A percentile compares a stretch with the other conserved stretches of the same genome.
These are phyloP conservation scores for Starmerella sirachaensis DNA, from an alignment of 805 yeast species.

Conservation along the genomic window DNA sequence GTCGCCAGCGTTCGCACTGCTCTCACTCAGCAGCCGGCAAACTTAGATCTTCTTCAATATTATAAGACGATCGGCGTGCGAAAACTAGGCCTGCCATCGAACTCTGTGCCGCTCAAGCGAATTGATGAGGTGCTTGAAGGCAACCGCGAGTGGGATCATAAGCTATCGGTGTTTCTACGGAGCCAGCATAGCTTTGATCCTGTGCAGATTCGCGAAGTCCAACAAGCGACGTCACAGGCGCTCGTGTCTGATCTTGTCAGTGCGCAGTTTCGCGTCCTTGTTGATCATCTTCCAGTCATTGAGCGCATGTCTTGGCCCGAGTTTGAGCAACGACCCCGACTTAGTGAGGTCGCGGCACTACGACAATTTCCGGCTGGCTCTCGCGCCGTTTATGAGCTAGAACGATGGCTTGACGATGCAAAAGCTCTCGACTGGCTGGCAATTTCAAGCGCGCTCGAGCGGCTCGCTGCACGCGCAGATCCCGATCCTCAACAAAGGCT, in stretches of 20 bases:
- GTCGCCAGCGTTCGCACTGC: too few species aligned
- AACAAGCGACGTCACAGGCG: background rate
- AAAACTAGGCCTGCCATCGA: background rate
- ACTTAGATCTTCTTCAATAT: too few species aligned
- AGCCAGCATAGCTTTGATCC: background rate
- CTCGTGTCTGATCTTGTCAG: background rate
- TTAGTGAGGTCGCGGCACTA: conserved; percentile 1
- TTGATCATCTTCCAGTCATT: background rate
- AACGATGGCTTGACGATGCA: conserved; percentile 11
- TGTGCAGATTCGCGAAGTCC: background rate
- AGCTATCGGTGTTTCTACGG: background rate
- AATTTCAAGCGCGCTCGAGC: conserved; percentile 6
- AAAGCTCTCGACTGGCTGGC: conserved; percentile 11
- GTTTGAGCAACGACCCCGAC: conserved; percentile 6
- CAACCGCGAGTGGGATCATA: background rate
- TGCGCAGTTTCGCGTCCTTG: conserved; percentile 1
- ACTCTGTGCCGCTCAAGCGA: background rate
- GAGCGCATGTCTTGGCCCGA: conserved; percentile 5
- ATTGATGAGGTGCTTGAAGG: background rate
- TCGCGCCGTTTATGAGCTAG: conserved; percentile 1
- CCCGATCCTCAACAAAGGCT: background rate
- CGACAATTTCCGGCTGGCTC: background rate
- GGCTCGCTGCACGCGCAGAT: background rate
- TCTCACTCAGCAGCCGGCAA: too few species aligned
- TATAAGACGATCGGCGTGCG: too few species aligned